Base-by-base conservation (phyloP, 257 asterid genomes). In the Verbena officinalis region DNA sequence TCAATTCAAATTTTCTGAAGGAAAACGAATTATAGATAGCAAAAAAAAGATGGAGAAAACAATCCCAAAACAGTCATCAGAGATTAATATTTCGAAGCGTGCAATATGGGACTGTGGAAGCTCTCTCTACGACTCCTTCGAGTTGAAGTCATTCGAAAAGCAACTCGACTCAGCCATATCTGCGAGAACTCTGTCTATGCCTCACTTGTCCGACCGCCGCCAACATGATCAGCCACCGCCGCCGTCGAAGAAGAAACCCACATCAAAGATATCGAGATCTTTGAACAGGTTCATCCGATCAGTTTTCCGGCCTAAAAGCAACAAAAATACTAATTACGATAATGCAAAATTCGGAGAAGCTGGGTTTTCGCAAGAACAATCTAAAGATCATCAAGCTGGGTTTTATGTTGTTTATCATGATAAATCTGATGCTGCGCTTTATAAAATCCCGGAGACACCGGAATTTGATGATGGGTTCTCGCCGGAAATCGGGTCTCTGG, bases 81-180 rank as follows among this genome's bases (percentile, higher is more conserved):
- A 48, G n/a, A n/a, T n/a, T 8, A 44, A 34, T 2, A 68, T 9
- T 49, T 22, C 65, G 21, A 61, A 50, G 49, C 75, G 48, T 8
- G 14, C n/a, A 53, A 51, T 83, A 21, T 88, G 96, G 96, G 96
- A 88, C 44, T 83, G 86, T 11, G 96, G 78, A 22, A 88, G 96
- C 75, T 86, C 96, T 1, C 83, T 88, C 13, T 88, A 86, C 68
- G 96, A 88, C 62, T 86, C 96, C 7, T 86, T 81, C 64, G 96
- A 88, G 79, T 59, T 81, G 8, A 80, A 88, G 59, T 64, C 95
- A 1, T 77, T 88, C 27, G 85, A 86, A 51, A 79, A 77, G 38
- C 83, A 81, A 51, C 91, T 88, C 33, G 78, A 80, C 55, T 78
- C 91, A 0, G 96, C 95, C 65, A 83, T 88, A 49, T 5, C 46